phyloP scores from a whole-genome alignment of 495 filamentous ascomycete species.

The Sordaria brevicollis region DNA sequence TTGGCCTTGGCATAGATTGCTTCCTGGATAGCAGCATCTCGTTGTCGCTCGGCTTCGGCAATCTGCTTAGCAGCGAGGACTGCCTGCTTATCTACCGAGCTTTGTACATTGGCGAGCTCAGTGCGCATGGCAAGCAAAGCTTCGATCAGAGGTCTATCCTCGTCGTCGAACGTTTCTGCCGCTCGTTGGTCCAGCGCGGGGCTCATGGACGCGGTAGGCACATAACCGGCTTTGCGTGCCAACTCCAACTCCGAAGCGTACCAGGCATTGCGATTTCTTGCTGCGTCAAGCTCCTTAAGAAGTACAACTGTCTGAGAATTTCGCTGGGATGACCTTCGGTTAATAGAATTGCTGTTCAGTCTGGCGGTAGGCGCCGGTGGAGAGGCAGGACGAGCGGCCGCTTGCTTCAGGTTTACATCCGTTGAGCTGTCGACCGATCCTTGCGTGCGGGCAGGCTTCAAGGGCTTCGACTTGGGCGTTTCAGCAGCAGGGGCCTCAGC shows the following conservation, averaged over 20 bases:
- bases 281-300: slow-evolving; percentile 71
- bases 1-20: slow-evolving; percentile 92
- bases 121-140: slow-evolving; percentile 83
- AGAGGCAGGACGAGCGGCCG: slow-evolving; percentile 33
- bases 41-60: slow-evolving; percentile 84
- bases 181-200: slow-evolving; percentile 66
- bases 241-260: slow-evolving; percentile 90
- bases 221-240: slow-evolving; percentile 80
- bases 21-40: slow-evolving; percentile 84
- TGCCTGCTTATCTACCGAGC: slow-evolving; percentile 76
- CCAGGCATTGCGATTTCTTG: slow-evolving; percentile 86
- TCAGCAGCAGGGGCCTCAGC: slow-evolving; percentile 18
- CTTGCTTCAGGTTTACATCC: slow-evolving; percentile 34
- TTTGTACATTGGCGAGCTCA: slow-evolving; percentile 76
- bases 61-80: slow-evolving; percentile 76
- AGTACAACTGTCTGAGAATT: slow-evolving; percentile 53
- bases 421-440: slow-evolving; percentile 41
- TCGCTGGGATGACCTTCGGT: slow-evolving; percentile 37
- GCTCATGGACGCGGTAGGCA: slow-evolving; percentile 58
- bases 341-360: slow-evolving; percentile 40
- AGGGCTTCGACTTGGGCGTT: slow-evolving; percentile 20
- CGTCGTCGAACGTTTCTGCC: slow-evolving; percentile 71
- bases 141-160: slow-evolving; percentile 86
- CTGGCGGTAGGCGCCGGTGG: slow-evolving; percentile 38
- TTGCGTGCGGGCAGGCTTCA: slow-evolving; percentile 29